Evolutionary conservation across 139 green algal species (phyloP).

Genomic region (Micromonas commoda): DNA sequence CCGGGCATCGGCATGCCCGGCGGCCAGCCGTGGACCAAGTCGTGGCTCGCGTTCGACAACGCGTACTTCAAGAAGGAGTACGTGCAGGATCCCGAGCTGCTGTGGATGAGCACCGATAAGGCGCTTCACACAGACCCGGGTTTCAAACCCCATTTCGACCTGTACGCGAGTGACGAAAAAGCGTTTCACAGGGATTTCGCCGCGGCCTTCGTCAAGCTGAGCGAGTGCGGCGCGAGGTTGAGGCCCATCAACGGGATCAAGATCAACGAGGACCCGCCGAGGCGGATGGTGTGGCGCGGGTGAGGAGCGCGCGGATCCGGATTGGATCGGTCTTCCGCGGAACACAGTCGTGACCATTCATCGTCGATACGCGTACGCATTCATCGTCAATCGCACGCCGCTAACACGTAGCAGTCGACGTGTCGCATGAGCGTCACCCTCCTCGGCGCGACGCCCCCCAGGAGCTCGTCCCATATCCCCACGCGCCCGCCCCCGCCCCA

Average conservation of each 20-base stretch:
- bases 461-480: too few species aligned
- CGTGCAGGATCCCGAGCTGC: constrained; percentile 29
- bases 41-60: constrained; percentile 20
- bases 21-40: constrained; percentile 11
- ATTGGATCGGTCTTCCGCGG: too few species aligned
- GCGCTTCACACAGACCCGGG: constrained; percentile 37
- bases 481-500: too few species aligned
- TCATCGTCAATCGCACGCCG: too few species aligned
- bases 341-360: too few species aligned
- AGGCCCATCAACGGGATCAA: background rate
- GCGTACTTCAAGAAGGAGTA: constrained; percentile 27
- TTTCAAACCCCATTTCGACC: constrained; percentile 40
- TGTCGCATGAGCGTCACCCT: too few species aligned
- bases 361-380: too few species aligned
- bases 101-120: constrained; percentile 47
- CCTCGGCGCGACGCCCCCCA: too few species aligned
- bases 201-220: constrained; percentile 28
- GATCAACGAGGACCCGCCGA: too few species aligned
- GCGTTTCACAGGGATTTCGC: constrained; percentile 52
- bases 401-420: too few species aligned
- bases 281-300: too few species aligned
- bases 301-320: too few species aligned
- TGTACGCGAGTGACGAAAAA: constrained; percentile 42
- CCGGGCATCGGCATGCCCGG: background rate
- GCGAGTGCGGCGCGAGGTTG: background rate